Percentiles rank a stretch among this genome's conserved stretches.
phyloP scores from a whole-genome alignment of 2,329 filamentous ascomycete species.

The Amylocarpus encephaloides region DNA sequence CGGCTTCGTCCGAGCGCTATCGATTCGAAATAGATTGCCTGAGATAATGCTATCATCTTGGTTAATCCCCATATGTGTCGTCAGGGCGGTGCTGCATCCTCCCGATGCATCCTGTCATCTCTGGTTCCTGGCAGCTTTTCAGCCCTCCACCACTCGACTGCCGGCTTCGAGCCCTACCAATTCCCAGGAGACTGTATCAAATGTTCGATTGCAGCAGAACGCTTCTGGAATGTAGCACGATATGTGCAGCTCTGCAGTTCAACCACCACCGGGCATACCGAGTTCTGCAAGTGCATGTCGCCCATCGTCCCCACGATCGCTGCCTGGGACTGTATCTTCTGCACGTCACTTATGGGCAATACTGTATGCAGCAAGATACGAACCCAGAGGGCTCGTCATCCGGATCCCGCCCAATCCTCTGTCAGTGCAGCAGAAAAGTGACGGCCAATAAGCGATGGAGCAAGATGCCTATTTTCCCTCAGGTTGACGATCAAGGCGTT shows the following conservation, averaged over 20 bases:
- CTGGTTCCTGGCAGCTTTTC: not conserved
- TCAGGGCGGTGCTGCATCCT: not conserved
- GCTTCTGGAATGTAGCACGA: not conserved
- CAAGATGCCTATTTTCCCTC: too few species aligned
- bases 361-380: too few species aligned
- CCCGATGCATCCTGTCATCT: slow-evolving; percentile 1
- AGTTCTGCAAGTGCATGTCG: not conserved
- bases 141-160: slow-evolving; percentile 1
- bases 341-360: not conserved
- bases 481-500: too few species aligned
- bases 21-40: not conserved
- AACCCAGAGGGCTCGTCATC: too few species aligned
- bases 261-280: not conserved
- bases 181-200: not conserved
- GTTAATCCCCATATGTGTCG: not conserved
- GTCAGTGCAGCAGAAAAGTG: too few species aligned
- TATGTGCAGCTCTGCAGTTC: slow-evolving; percentile 2
- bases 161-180: slow-evolving; percentile 1
- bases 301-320: not conserved
- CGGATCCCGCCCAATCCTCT: too few species aligned
- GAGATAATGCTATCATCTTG: not conserved
- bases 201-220: not conserved
- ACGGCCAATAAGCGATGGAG: too few species aligned
- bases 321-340: not conserved
- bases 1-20: not conserved